Base-by-base conservation (phyloP, 2,329 filamentous ascomycete genomes). In the Thelonectria olida region DNA sequence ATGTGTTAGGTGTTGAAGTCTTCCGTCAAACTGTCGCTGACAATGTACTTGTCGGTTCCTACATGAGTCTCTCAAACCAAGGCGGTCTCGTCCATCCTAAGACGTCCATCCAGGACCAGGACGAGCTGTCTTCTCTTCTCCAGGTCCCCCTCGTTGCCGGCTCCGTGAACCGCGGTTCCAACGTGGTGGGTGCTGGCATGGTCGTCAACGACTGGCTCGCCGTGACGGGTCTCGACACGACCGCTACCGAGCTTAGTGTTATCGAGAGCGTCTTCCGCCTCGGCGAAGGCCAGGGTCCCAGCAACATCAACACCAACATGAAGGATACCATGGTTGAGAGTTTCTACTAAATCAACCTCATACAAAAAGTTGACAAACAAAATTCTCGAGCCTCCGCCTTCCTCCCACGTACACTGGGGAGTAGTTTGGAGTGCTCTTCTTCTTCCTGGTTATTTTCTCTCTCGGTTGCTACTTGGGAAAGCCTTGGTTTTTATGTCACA, bases 271-370 rank as follows among this genome's bases (percentile, higher is more conserved):
- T 99, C 67, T 99, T 99, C 85, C 88, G 93, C 73, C 84, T 99
- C 47, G 94, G 94, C 66, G 95, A 98, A 83, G 93, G 92, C 54
- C 85, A 89, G 68, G 92, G 88, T 7, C 90, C 93, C 51, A 88
- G 88, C 73, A 89, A 87, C 72, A 93, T 95, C 81, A 92, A 92
- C 78, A 91, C 89, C 53, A 89, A 82, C 70, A 90, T 97, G 84
- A 98, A 97, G 87, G 95, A 98, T 78, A 96, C 93, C 68, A 97
- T 99, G 88, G 96, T 99, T 64, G 96, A 99, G 84, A 97, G 92
- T 73, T 99, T 98, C 83, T 99, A 99, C 84, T 99, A 85, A 85
- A 58, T 42, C 48, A n/a, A 60, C 39, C 22, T 19, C 23, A 10
- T n/a, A 12, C 28, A 19, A 15, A 44, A 39, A 27, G 49, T 19